Evolutionary conservation across 257 asterid genomes (phyloP), one percentile per base, ranked within the genome.

Genomic region (Scutellaria baicalensis): DNA sequence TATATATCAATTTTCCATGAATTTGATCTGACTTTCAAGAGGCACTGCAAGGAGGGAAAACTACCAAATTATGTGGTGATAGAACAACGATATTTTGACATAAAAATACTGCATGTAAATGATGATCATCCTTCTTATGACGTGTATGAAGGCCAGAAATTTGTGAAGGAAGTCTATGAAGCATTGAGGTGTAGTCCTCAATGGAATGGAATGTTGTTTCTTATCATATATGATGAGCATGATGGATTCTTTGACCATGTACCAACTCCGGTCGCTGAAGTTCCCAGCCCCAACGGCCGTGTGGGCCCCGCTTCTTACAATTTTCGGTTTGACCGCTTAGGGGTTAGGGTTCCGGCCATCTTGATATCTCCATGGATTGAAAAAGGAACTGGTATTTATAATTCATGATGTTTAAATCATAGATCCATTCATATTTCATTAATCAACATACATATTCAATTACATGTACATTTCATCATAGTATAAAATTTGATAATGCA

Each of bases 111-210:
- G 42, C 89, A 85, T 0, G 96, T 84, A 21, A 89, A 89, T 67
- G 96, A 89, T 31, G 96, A 89, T 65, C 96, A 89, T 66, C 95
- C 96, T 11, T 80, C 96, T 1, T 95, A 89, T 23, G 96, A 87
- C 43, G 83, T 85, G 8, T 71, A n/a, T 12, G 79, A 85, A 33
- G 96, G 96, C 21, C 96, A 89, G 52, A 87, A 78, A 35, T 87
- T 89, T 27, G 91, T 87, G 21, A 89, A 84, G 70, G 80, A 87
- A 79, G 92, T 84, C 0, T 87, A 87, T 10, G 95, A 89, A 57
- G 78, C 90, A 7, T 45, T 89, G 71, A 79, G 95, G 76, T 81
- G 92, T 16, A 87, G 95, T 70, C 92, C 95, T 38, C 92, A 89
- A 11, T 89, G 96, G 96, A 85, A 87, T 39, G 86, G 85, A 74